Base-by-base conservation (phyloP, 805 yeast species). In the Hanseniaspora pseudoguilliermondii region DNA sequence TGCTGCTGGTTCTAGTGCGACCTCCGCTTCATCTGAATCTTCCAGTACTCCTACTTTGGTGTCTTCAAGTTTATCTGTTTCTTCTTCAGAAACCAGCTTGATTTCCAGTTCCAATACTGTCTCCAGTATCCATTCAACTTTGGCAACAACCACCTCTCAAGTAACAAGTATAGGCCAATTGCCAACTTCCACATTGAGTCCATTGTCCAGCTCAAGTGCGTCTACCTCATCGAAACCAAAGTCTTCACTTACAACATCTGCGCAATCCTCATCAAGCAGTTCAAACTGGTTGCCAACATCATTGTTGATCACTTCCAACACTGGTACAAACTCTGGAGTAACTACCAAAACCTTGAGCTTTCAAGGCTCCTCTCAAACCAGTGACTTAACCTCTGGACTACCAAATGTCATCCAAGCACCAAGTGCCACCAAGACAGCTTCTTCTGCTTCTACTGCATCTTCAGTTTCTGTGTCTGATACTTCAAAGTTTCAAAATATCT, bases 361-460 rank as follows among this genome's bases (percentile, higher is more conserved):
- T 27, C 21, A 36, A 9, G 11, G 44, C 11, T 23, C 38, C 10
- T 8, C 42, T 6, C 39, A 48, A 11, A 16, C 46, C 25, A 11
- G 39, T 11, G 35, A 48, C 3, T n/a, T 62, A 32, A 61, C 69
- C 3, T 73, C 76, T 13, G 69, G 76, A 5, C 70, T 74, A 5
- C 74, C 74, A 15, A 71, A 72, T 21, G 67, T 69, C 4, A 66
- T 71, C 42, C 63, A 75, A 10, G 73, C 71, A 1, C 64, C 69
- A 18, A 34, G 25, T 15, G 18, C 25, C 6, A 27, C 47, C 3
- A 7, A 16, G 21, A 34, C 47, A 27, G 39, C 25, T 23, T 21
- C 48, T 23, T 15, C 47, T 8, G n/a, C 58, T 18, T 47, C 51
- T 13, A 16, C 43, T 7, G 29, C 29, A 16, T 10, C 51, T 36